Evolutionary conservation across 306 rosid species (phyloP), one percentile per base, ranked within the genome.

Genomic region (Lupinus albus): DNA sequence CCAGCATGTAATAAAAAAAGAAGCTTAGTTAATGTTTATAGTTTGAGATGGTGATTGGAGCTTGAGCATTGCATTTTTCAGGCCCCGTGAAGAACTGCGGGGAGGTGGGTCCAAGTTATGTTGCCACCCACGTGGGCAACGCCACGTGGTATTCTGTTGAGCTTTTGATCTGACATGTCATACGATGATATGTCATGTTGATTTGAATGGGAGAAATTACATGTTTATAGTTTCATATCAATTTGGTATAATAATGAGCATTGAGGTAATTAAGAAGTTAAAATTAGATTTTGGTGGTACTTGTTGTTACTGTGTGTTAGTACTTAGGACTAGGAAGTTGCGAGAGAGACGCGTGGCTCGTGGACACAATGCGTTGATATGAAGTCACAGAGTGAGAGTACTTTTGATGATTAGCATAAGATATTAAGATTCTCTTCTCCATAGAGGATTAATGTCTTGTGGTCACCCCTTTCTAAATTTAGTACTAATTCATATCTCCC

Each of bases 81-180:
- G 60, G 51, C 71, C 62, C 50, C 42, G 48, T 61, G 67, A 71
- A 59, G 66, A 42, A 35, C 11, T 63, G 78, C 30, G 63, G 57
- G 36, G 8, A 71, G 60, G n/a, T 25, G 52, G 76, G 81, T 63
- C 70, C 46, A n/a, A 41, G 17, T 38, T 64, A 71, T 58, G 72
- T 16, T 10, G 7, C 2, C 7, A 15, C 61, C 70, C 81, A 80
- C 81, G 38, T 80, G 69, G 68, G 9, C 0, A 0, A 0, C 0
- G 12, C 50, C 70, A 72, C 76, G 73, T 62, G 81, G 61, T 67
- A 49, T 1, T 2, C 0, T 11, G 10, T 3, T 16, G 20, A 39
- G 46, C 52, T 8, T 28, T 8, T 4, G 11, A 8, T 52, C 45
- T 49, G 80, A 64, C 77, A 61, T 57, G 55, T 16, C 73, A 63